phyloP scores from a whole-genome alignment of 2,329 filamentous ascomycete genomes.

The Penicillium brevicompactum region DNA sequence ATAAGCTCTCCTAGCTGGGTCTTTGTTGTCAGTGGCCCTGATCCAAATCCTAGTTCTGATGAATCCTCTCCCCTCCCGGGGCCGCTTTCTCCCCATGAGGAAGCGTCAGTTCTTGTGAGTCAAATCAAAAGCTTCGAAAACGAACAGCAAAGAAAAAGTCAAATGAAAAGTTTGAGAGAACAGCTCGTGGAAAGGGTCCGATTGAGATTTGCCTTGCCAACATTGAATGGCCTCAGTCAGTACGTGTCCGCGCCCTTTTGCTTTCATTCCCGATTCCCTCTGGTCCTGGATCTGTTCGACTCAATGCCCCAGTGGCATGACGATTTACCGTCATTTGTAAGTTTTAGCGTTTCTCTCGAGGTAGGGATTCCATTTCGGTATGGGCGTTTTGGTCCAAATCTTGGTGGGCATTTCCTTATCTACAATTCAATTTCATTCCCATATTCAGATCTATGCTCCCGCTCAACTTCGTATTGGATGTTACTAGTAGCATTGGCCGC shows the following conservation, averaged over 20 bases:
- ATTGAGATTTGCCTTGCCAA: slow-evolving; percentile 7
- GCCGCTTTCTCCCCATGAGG: not conserved
- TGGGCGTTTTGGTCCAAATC: not conserved
- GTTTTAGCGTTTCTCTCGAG: slow-evolving; percentile 18
- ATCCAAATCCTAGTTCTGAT: slow-evolving; percentile 34
- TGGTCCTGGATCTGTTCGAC: not conserved
- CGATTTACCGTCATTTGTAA: slow-evolving; percentile 19
- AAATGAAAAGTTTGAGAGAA: not conserved
- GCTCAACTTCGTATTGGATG: too few species aligned
- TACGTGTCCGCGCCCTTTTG: slow-evolving; percentile 22
- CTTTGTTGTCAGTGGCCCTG: slow-evolving; percentile 32
- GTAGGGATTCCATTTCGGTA: slow-evolving; percentile 13
- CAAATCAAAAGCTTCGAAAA: not conserved
- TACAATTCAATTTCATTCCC: not conserved
- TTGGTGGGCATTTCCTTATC: not conserved
- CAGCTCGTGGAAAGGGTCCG: not conserved
- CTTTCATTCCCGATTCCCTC: slow-evolving; percentile 1
- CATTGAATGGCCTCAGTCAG: slow-evolving; percentile 16
- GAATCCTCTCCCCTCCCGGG: slow-evolving; percentile 12
- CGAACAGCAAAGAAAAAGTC: not conserved
- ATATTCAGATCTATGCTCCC: not conserved
- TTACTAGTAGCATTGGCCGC: too few species aligned
- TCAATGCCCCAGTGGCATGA: slow-evolving; percentile 6
- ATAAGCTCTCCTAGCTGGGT: slow-evolving; percentile 26
- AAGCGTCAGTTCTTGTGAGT: slow-evolving; percentile 11